A percentile compares a stretch with the other conserved stretches of the same genome.
Evolutionary conservation across 2,329 filamentous ascomycete genomes (phyloP).

Genomic region (Laburnicola sp.): DNA sequence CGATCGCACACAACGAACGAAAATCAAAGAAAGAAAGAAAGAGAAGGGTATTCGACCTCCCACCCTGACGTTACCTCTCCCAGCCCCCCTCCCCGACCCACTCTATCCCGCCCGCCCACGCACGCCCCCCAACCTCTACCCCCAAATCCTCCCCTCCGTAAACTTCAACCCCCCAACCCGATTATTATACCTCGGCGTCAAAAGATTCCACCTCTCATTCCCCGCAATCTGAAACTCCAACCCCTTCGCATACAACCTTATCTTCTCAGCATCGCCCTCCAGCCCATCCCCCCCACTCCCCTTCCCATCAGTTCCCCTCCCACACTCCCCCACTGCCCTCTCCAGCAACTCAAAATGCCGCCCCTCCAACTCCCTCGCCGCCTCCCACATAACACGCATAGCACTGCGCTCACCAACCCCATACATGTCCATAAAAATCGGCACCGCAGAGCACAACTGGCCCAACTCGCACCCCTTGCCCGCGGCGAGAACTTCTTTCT

Average conservation of each 20-base stretch:
- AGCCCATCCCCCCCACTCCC: no score
- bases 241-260: constrained; percentile 1
- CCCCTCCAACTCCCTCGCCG: background rate
- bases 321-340: background rate
- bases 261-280: background rate
- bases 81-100: no score
- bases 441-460: background rate
- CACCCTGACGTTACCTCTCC: no score
- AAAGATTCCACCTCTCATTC: constrained; percentile 2
- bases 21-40: no score
- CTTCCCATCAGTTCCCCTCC: no score
- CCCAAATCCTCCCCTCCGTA: background rate
- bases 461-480: background rate
- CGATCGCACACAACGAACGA: no score
- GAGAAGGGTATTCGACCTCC: no score
- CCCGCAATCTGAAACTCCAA: constrained; percentile 2
- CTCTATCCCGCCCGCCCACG: no score
- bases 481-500: constrained; percentile 3
- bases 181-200: constrained; percentile 6
- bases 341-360: background rate
- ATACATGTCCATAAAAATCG: background rate
- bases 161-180: background rate
- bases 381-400: constrained; percentile 4
- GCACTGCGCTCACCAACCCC: background rate
- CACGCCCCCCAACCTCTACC: background rate